Evolutionary conservation across 108 stramenopile genomes (phyloP), one percentile per base, ranked within the genome.

Genomic region (Nitzschia inconspicua): DNA sequence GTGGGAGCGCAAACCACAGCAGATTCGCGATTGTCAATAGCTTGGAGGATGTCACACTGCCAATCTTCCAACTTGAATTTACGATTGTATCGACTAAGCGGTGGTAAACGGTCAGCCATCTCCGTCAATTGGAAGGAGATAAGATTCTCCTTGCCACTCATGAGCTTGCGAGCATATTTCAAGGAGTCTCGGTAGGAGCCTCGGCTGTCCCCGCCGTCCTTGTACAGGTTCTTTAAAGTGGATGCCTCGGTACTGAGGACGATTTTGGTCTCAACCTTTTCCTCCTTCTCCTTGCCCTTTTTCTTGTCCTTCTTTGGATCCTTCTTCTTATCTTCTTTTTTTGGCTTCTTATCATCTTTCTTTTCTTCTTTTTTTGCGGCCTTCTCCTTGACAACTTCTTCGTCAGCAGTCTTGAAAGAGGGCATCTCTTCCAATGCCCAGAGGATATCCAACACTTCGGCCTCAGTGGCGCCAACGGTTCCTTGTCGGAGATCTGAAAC

Each of bases 1-100:
- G 98, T 99, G 2, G 98, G 98, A 13, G 98, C 98, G 67, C 95
- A 96, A 44, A 99, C 96, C 46, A 99, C 94, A 51, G 95, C 97
- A 25, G 94, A 95, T 64, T 78, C 69, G 28, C 86, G 78, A 25
- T 86, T 60, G 74, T 99, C 97, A 57, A 99, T 96, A 30, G 92
- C 87, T 35, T 76, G 57, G 11, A 99, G 75, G 37, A 99, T 92
- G 40, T 79, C 79, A 73, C 94, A 97, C 86, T 99, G 98, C 98
- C 98, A 99, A 63, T 76, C 74, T 65, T 99, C 98, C 41, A 99
- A 82, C 66, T 87, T 75, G 67, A 95, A 94, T 23, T 87, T 81
- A 42, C 88, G 83, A 63, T 94, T 94, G 93, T 97, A 98, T 25
- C 89, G 86, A 76, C 88, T 93, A 50, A 99, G 86, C 24, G 98